These are phyloP conservation scores for Boletus rex-veris DNA, from an alignment of 768 basidiomycete species.

Conservation along the genomic window DNA sequence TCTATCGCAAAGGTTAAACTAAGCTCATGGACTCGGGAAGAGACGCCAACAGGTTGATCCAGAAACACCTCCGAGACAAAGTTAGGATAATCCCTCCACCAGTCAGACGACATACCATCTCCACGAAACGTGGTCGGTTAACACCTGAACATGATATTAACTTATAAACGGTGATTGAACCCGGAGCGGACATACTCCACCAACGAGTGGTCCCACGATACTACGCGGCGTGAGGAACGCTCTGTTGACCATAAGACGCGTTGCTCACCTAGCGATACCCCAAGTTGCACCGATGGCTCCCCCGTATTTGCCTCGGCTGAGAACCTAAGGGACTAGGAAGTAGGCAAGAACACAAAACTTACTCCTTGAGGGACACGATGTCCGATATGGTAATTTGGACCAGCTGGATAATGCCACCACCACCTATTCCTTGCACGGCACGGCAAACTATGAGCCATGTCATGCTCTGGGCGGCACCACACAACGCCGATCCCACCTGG, in stretches of 20 bases:
- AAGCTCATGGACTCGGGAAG: neutral
- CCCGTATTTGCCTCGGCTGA: conserved; percentile 38
- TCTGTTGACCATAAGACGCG: neutral
- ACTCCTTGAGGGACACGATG: conserved; percentile 36
- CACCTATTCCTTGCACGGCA: conserved; percentile 43
- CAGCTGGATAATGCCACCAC: conserved; percentile 37
- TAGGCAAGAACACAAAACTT: conserved; percentile 1
- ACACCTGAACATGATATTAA: conserved; percentile 15
- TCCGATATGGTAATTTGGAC: conserved; percentile 39
- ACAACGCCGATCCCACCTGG: conserved; percentile 38
- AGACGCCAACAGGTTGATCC: conserved; percentile 32
- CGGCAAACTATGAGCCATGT: conserved; percentile 40
- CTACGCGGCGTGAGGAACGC: conserved; percentile 13
- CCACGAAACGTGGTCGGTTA: conserved; percentile 39
- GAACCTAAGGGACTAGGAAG: neutral
- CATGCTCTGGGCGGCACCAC: conserved; percentile 44
- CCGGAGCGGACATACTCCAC: conserved; percentile 27
- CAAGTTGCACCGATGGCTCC: conserved; percentile 39
- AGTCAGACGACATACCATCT: conserved; percentile 32
- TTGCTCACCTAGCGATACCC: conserved; percentile 36
- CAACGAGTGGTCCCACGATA: conserved; percentile 43
- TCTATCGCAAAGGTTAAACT: conserved; percentile 14
- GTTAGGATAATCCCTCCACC: neutral
- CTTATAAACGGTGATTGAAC: neutral
- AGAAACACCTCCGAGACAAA: conserved; percentile 32